Conservation (phyloP, 176 grass and related monocot species). For the Carex kokanica region DNA sequence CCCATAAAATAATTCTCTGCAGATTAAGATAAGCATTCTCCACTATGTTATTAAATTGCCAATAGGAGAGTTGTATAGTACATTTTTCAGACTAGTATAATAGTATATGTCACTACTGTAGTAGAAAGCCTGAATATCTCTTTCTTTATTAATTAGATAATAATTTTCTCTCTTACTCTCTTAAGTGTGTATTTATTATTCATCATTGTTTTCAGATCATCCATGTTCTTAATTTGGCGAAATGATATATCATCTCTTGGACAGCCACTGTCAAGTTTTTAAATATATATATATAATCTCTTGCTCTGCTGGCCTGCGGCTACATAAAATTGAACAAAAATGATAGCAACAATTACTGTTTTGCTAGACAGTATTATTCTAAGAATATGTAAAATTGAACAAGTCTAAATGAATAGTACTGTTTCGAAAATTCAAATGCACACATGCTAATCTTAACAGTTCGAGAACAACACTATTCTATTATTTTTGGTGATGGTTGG, state of each 20-base stretch:
- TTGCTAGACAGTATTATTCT: neutral
- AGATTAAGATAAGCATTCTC: constrained; percentile 19
- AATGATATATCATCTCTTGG: neutral
- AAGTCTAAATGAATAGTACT: no score
- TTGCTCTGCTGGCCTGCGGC: neutral
- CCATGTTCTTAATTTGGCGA: neutral
- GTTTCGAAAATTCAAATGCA: no score
- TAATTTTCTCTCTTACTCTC: neutral
- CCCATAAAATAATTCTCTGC: constrained; percentile 8
- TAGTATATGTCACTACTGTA: neutral
- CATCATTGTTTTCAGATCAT: neutral
- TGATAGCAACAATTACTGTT: neutral
- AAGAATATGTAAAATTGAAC: neutral
- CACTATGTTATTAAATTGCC: constrained; percentile 24
- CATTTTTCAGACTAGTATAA: neutral
- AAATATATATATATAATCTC: no score
- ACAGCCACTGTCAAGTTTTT: no score
- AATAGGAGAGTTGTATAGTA: constrained; percentile 4
- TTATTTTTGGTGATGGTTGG: no score
- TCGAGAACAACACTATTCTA: no score
- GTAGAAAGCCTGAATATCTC: constrained; percentile 8
- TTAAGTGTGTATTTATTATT: neutral
- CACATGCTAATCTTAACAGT: no score
- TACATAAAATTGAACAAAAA: neutral
- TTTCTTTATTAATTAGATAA: constrained; percentile 27